Percentiles rank a stretch among this genome's conserved stretches.
phyloP scores from a whole-genome alignment of 495 filamentous ascomycete species.

The Aspergillus avenaceus region DNA sequence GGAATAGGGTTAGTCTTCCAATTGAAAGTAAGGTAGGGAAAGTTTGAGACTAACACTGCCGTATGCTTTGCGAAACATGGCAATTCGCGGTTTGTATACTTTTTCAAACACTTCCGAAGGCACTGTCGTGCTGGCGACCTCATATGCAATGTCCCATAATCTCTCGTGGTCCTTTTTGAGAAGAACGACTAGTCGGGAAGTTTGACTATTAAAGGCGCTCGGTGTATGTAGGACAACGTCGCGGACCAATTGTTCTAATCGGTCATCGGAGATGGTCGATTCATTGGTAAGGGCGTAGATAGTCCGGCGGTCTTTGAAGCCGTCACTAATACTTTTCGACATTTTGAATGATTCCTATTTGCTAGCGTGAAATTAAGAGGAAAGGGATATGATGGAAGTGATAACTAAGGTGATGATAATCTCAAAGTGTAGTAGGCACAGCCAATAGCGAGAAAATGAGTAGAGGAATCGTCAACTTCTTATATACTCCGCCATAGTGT shows the following conservation, averaged over 20 bases:
- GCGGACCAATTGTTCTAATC: conserved; percentile 24
- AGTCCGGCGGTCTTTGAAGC: conserved; percentile 26
- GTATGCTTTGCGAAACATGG: conserved; percentile 12
- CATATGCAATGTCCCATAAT: conserved; percentile 24
- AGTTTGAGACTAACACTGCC: conserved; percentile 15
- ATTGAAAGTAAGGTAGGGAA: background rate
- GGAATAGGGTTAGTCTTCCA: too few relatives aligned
- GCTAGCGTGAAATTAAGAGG: too few relatives aligned
- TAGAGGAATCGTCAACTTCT: too few relatives aligned
- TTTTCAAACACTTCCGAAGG: conserved; percentile 43
- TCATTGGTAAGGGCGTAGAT: conserved; percentile 24
- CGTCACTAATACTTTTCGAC: conserved; percentile 18
- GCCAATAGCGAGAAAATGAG: too few relatives aligned
- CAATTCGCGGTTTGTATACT: conserved; percentile 12
- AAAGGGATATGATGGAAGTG: too few relatives aligned
- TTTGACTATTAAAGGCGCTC: conserved; percentile 28
- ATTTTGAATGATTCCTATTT: too few relatives aligned
- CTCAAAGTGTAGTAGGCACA: too few relatives aligned
- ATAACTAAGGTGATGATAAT: too few relatives aligned
- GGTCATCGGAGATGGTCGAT: conserved; percentile 25
- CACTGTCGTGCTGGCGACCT: conserved; percentile 45
- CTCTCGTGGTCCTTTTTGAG: conserved; percentile 27
- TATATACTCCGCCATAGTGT: too few relatives aligned
- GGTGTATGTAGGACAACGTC: conserved; percentile 21
- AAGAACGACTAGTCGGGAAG: conserved; percentile 25